phyloP scores from a whole-genome alignment of 179 eudicot genomes.

The Silene coronaria region DNA sequence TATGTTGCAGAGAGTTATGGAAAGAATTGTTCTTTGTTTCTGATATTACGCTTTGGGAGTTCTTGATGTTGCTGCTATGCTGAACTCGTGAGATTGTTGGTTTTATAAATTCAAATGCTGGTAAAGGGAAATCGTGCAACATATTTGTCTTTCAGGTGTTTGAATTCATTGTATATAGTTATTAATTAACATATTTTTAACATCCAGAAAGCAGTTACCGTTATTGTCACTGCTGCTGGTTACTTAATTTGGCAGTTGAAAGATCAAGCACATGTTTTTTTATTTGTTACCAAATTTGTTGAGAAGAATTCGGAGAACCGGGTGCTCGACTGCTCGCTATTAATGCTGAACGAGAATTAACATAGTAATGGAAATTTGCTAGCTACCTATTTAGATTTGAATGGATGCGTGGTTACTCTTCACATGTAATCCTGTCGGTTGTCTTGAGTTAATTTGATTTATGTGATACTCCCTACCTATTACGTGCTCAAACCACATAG shows the following conservation, averaged over 20 bases:
- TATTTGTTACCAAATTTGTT: not conserved
- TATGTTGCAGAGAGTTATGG: not conserved
- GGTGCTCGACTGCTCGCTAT: not conserved
- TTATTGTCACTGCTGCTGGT: constrained; percentile 2
- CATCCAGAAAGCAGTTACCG: not conserved
- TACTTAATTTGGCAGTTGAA: not conserved
- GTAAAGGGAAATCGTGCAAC: not conserved
- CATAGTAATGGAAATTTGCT: not conserved
- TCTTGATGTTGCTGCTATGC: not conserved
- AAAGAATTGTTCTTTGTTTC: not conserved
- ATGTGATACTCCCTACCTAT: not conserved
- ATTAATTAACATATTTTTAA: not conserved
- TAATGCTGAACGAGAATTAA: not conserved
- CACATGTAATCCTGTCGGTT: too few relatives aligned
- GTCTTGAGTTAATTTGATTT: too few relatives aligned
- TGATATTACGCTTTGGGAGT: not conserved
- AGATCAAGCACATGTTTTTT: not conserved
- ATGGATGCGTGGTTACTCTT: not conserved
- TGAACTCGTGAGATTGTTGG: not conserved
- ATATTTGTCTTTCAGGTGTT: not conserved
- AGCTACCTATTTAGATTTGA: not conserved
- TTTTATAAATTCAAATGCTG: not conserved
- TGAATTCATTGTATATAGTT: not conserved
- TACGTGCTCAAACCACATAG: not conserved
- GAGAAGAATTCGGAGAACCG: not conserved